Evolutionary conservation across 1,139 yeast genomes (phyloP), one percentile per base, ranked within the genome.

Genomic region (Martiniozyma asiatica): DNA sequence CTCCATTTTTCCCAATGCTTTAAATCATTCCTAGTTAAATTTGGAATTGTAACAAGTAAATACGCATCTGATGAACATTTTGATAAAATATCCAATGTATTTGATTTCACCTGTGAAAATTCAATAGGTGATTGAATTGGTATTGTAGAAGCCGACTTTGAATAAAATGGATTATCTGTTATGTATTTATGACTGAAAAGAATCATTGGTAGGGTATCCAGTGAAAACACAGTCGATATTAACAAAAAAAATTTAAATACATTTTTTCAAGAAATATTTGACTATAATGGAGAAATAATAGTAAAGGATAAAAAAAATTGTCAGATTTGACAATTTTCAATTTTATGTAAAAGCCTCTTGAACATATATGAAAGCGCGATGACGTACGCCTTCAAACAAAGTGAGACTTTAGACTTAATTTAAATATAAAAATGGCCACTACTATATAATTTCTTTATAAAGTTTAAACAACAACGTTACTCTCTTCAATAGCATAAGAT

Each of bases 21-120:
- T 36, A 82, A 58, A 51, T 82, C 94, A n/a, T 56, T 55, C 30
- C 64, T 55, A 2, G 53, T 52, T 32, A 82, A 51, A 0, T 92
- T 92, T 0, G 94, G 94, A 27, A 71, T 72, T 44, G 79, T 69
- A 1, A 81, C 60, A 11, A 82, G 52, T 2, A 84, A 45, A 42
- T 77, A 79, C 1, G 76, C 79, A 48, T 81, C 80, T 0, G 87
- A 69, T 1, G 73, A 57, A 46, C 94, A 84, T 25, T 64, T 61
- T 8, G 11, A 11, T 9, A 30, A 14, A 8, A 30, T 10, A n/a
- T n/a, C 16, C 4, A n/a, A 11, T 5, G 29, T 25, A 9, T 17
- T 11, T 9, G 15, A 10, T 8, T 24, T 4, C 8, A 25, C 22
- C 8, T 21, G 11, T 7, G 7, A 3, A 7, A 25, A 23, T 3